Evolutionary conservation across 345 rosid genomes (phyloP).

Genomic region (Dovyalis caffra): DNA sequence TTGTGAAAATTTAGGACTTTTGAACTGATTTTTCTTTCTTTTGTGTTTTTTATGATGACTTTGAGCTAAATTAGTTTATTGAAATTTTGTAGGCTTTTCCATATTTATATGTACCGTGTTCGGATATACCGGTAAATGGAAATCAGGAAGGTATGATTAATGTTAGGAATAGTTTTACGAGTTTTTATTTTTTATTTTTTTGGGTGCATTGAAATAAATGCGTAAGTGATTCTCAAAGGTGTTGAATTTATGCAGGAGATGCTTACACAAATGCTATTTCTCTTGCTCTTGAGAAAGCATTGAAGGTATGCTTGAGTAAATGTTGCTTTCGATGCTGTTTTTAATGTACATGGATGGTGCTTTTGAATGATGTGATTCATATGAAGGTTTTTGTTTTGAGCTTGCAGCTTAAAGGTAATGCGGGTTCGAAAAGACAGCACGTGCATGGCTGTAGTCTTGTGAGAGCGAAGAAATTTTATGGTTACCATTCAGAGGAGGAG

Average conservation of each 20-base stretch:
- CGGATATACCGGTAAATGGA: constrained; percentile 48
- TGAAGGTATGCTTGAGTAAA: constrained; percentile 54
- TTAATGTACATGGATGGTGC: neutral
- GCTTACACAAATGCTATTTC: constrained; percentile 43
- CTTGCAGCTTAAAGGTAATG: constrained; percentile 63
- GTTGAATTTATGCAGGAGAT: constrained; percentile 48
- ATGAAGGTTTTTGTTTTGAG: constrained; percentile 20
- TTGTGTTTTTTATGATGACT: neutral
- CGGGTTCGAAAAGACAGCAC: constrained; percentile 73
- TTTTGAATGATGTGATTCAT: constrained; percentile 3
- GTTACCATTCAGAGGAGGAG: constrained; percentile 80
- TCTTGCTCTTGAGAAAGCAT: constrained; percentile 72
- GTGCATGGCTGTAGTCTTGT: constrained; percentile 83
- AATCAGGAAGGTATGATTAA: constrained; percentile 47
- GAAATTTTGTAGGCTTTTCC: constrained; percentile 72
- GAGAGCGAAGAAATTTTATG: constrained; percentile 82
- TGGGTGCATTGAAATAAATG: neutral
- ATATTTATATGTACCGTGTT: constrained; percentile 73
- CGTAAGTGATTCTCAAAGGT: constrained; percentile 6
- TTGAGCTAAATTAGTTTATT: neutral
- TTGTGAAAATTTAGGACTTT: neutral
- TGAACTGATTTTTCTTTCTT: neutral
- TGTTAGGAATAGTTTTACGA: neutral
- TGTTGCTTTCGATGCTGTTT: constrained; percentile 1
- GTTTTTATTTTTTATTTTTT: too few species aligned